Percentiles rank a stretch among this genome's conserved stretches.
phyloP scores from a whole-genome alignment of 2,329 filamentous ascomycete species.

The Alternaria gansuensis region DNA sequence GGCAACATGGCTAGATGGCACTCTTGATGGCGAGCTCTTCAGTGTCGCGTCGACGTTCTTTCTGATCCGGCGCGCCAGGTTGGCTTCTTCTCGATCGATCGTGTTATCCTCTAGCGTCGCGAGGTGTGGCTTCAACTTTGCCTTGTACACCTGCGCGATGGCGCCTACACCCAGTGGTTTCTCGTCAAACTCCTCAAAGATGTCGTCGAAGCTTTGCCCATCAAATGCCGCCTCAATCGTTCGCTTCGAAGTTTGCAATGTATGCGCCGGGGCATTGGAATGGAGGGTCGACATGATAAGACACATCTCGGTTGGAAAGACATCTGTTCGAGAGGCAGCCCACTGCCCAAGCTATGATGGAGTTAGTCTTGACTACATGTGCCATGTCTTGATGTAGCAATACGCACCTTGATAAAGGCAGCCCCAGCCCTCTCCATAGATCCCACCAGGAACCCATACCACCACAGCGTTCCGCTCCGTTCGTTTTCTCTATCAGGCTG shows the following conservation, averaged over 20 bases:
- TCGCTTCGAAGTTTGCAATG: slow-evolving; percentile 77
- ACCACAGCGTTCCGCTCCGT: slow-evolving; percentile 85
- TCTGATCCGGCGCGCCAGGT: slow-evolving; percentile 73
- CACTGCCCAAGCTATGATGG: slow-evolving; percentile 83
- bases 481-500: slow-evolving; percentile 74
- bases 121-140: slow-evolving; percentile 83
- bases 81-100: slow-evolving; percentile 60
- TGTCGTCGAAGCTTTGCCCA: slow-evolving; percentile 81
- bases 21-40: slow-evolving; percentile 83
- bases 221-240: slow-evolving; percentile 85
- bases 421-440: slow-evolving; percentile 94
- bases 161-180: slow-evolving; percentile 90
- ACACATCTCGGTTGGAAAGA: slow-evolving; percentile 94
- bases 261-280: slow-evolving; percentile 92
- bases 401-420: slow-evolving; percentile 88
- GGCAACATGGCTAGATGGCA: slow-evolving; percentile 91
- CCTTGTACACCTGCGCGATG: slow-evolving; percentile 97
- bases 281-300: slow-evolving; percentile 92
- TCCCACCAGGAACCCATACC: slow-evolving; percentile 87
- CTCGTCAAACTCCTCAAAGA: slow-evolving; percentile 96
- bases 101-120: slow-evolving; percentile 69
- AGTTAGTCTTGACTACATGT: slow-evolving; percentile 25
- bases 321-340: slow-evolving; percentile 95
- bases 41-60: slow-evolving; percentile 86
- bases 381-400: background rate